phyloP scores from a whole-genome alignment of 768 basidiomycete species.

The Udeniomyces megalosporus region DNA sequence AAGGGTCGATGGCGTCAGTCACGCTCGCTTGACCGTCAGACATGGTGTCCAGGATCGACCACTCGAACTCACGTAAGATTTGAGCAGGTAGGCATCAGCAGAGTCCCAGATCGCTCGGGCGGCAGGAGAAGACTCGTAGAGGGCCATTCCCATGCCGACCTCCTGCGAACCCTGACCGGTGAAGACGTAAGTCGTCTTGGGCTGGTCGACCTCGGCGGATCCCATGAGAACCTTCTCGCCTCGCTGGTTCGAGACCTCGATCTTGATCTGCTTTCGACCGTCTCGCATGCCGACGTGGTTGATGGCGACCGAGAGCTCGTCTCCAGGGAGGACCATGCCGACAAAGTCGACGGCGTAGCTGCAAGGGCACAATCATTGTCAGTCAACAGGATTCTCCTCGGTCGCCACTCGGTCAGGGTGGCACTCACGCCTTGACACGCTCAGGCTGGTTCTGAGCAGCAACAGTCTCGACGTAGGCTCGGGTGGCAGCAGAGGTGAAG shows the following conservation, averaged over 20 bases:
- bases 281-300: constrained; percentile 81
- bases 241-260: constrained; percentile 65
- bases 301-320: constrained; percentile 69
- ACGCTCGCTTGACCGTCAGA: no score
- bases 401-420: no score
- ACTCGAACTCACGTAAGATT: constrained; percentile 10
- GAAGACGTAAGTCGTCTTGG: constrained; percentile 79
- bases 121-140: constrained; percentile 80
- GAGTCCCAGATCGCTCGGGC: constrained; percentile 95
- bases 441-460: constrained; percentile 85
- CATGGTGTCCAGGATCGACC: no score
- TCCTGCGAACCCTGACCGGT: constrained; percentile 98
- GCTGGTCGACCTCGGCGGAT: constrained; percentile 81
- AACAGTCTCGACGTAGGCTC: constrained; percentile 79
- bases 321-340: constrained; percentile 88
- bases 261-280: constrained; percentile 79
- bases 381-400: no score
- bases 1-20: no score
- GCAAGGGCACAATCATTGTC: not conserved
- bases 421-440: constrained; percentile 65
- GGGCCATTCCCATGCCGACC: constrained; percentile 97
- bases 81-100: constrained; percentile 66
- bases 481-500: constrained; percentile 89
- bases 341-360: constrained; percentile 91
- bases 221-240: constrained; percentile 89